Evolutionary conservation across 805 yeast genomes (phyloP).

Genomic region (Saturnispora ahearnii): DNA sequence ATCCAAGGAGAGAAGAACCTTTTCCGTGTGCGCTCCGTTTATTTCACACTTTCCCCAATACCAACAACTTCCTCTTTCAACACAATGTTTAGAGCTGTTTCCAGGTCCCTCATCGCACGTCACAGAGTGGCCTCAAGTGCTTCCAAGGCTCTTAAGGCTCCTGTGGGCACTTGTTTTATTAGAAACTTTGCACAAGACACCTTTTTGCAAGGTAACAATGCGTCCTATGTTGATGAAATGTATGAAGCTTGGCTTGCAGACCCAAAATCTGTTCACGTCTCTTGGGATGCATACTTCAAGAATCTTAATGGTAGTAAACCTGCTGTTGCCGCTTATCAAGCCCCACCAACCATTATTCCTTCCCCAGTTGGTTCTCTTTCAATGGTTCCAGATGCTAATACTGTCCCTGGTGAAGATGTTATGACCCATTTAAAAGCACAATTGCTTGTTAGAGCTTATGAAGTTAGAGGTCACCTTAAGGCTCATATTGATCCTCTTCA

Average conservation of each 20-base stretch:
- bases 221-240: slow-evolving; percentile 96
- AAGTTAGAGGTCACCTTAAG: slow-evolving; percentile 95
- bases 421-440: slow-evolving; percentile 90
- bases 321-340: slow-evolving; percentile 66
- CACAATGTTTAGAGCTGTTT: slow-evolving; percentile 24
- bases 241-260: slow-evolving; percentile 89
- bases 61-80: not conserved
- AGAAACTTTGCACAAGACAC: slow-evolving; percentile 48
- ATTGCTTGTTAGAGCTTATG: slow-evolving; percentile 94
- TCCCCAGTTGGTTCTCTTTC: slow-evolving; percentile 71
- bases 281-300: slow-evolving; percentile 96
- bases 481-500: slow-evolving; percentile 95
- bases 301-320: slow-evolving; percentile 67
- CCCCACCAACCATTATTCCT: slow-evolving; percentile 89
- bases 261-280: slow-evolving; percentile 83
- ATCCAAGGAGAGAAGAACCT: slow-evolving; percentile 1
- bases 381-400: slow-evolving; percentile 42
- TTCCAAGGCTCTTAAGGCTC: not conserved
- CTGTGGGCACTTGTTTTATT: slow-evolving; percentile 4
- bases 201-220: slow-evolving; percentile 76
- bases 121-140: not conserved
- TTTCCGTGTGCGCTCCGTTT: slow-evolving; percentile 15
- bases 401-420: slow-evolving; percentile 54
- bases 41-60: not conserved
- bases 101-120: slow-evolving; percentile 11